These are phyloP conservation scores for Fonsecaea nubica DNA, from an alignment of 2,329 filamentous ascomycete genomes.

Conservation along the genomic window DNA sequence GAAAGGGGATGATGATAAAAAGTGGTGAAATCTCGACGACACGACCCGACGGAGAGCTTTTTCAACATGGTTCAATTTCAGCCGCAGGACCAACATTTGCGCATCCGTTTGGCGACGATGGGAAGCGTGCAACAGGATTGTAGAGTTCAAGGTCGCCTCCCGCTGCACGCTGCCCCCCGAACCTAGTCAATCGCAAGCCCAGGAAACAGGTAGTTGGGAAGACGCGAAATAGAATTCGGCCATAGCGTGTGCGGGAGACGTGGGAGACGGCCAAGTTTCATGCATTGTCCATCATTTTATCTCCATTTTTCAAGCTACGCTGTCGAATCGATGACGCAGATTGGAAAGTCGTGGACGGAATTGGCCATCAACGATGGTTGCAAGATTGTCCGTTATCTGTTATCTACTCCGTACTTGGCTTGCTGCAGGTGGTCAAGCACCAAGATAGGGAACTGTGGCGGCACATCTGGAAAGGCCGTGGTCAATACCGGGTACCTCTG, in stretches of 20 bases:
- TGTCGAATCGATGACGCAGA: conserved; percentile 6
- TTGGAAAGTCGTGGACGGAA: background rate
- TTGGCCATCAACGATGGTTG: background rate
- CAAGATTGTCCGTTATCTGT: conserved; percentile 4
- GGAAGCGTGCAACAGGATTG: background rate
- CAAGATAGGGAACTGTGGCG: conserved; percentile 17
- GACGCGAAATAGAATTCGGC: conserved; percentile 23
- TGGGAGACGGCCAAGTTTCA: conserved; percentile 14
- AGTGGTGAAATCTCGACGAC: conserved; percentile 1
- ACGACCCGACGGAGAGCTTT: background rate
- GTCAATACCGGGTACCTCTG: background rate
- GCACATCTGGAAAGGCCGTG: background rate
- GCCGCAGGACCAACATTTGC: background rate
- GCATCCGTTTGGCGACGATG: conserved; percentile 1
- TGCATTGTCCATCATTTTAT: conserved; percentile 2
- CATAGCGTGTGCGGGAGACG: conserved; percentile 13
- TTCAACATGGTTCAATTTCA: conserved; percentile 9
- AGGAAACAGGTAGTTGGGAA: background rate
- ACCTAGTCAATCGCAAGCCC: conserved; percentile 14
- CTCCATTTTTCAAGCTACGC: conserved; percentile 8
- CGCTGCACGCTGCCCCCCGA: conserved; percentile 17
- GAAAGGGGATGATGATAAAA: background rate
- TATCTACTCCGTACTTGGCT: background rate
- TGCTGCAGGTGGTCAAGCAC: background rate
- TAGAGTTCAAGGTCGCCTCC: conserved; percentile 9